A percentile compares a stretch with the other conserved stretches of the same genome.
phyloP scores from a whole-genome alignment of 768 basidiomycete species.

The Rhizopogon salebrosus region DNA sequence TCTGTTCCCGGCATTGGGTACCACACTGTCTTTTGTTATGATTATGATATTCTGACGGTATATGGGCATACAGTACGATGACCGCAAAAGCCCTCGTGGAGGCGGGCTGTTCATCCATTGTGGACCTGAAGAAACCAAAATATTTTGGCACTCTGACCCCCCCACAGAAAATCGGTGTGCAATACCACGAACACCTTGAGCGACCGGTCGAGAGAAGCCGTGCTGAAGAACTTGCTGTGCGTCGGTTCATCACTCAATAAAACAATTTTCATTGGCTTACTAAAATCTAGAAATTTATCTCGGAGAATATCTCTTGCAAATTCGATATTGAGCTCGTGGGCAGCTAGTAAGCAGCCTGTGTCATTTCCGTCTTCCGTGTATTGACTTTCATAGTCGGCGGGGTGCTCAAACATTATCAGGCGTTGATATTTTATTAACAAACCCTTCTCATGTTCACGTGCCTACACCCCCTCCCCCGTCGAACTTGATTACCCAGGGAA shows the following conservation, averaged over 20 bases:
- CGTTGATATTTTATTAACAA: slow-evolving; percentile 39
- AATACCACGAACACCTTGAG: slow-evolving; percentile 36
- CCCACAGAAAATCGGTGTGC: slow-evolving; percentile 32
- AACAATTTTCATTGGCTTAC: neutral
- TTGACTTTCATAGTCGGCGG: slow-evolving; percentile 32
- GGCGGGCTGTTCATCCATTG: slow-evolving; percentile 42
- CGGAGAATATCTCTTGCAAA: slow-evolving; percentile 38
- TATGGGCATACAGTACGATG: slow-evolving; percentile 6
- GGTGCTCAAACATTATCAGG: slow-evolving; percentile 28
- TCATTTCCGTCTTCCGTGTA: neutral
- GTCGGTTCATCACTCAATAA: slow-evolving; percentile 8
- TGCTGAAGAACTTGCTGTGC: slow-evolving; percentile 42
- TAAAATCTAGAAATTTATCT: slow-evolving; percentile 41
- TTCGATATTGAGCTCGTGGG: slow-evolving; percentile 50
- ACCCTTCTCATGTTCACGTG: slow-evolving; percentile 40
- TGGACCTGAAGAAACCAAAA: slow-evolving; percentile 34
- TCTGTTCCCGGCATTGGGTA: slow-evolving; percentile 47
- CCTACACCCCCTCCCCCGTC: slow-evolving; percentile 28
- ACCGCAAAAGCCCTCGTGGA: slow-evolving; percentile 42
- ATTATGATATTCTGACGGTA: neutral
- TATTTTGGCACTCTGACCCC: slow-evolving; percentile 35
- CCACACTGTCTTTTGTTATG: neutral
- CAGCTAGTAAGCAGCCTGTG: slow-evolving; percentile 45
- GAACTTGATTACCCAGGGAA: neutral
- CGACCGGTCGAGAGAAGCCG: slow-evolving; percentile 33